phyloP scores from a whole-genome alignment of 2,329 filamentous ascomycete genomes.

The Colletotrichum graminicola region DNA sequence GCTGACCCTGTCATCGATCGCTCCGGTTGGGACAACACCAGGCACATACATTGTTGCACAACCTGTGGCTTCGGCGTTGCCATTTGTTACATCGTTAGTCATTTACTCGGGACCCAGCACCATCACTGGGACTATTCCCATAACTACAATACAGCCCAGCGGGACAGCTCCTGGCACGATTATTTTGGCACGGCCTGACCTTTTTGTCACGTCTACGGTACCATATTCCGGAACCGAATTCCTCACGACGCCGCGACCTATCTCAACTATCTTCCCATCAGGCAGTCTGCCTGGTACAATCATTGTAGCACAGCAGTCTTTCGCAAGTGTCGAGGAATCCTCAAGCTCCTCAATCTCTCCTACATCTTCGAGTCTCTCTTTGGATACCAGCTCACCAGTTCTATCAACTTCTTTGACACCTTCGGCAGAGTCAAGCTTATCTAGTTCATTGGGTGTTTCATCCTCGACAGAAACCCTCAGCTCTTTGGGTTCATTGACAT shows the following conservation, averaged over 20 bases:
- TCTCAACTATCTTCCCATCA: slow-evolving; percentile 16
- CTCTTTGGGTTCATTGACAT: too few relatives aligned
- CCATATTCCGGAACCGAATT: slow-evolving; percentile 2
- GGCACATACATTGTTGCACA: slow-evolving; percentile 30
- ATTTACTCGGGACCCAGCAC: slow-evolving; percentile 3
- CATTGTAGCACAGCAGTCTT: neutral
- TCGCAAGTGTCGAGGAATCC: neutral
- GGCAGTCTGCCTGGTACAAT: slow-evolving; percentile 8
- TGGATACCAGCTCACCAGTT: neutral
- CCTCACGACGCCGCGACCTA: neutral
- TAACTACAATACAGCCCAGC: slow-evolving; percentile 20
- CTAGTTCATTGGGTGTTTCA: neutral
- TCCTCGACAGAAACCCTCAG: neutral
- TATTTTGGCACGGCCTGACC: slow-evolving; percentile 16
- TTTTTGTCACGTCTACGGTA: slow-evolving; percentile 10
- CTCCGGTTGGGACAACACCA: slow-evolving; percentile 2
- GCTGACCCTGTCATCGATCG: slow-evolving; percentile 18
- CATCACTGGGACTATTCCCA: slow-evolving; percentile 7
- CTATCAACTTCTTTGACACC: neutral
- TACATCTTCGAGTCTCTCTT: neutral
- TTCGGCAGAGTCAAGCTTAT: neutral
- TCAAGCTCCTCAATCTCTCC: neutral
- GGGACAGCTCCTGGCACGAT: slow-evolving; percentile 28
- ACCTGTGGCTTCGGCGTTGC: neutral
- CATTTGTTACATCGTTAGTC: neutral